phyloP scores from a whole-genome alignment of 2,329 filamentous ascomycete species.

The Aureobasidium musti region DNA sequence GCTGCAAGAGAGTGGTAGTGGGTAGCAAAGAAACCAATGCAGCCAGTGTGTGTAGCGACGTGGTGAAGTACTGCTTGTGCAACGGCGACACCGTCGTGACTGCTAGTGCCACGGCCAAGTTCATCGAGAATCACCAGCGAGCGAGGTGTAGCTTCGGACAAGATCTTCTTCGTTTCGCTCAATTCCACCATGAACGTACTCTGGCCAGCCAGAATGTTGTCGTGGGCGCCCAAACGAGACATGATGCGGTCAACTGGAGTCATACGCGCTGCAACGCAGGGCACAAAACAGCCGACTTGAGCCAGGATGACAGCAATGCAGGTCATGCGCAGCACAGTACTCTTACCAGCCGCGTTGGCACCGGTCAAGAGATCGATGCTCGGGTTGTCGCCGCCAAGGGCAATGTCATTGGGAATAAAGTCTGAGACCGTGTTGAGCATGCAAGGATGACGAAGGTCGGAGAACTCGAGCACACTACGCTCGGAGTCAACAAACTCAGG shows the following conservation, averaged over 20 bases:
- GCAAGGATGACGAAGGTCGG: slow-evolving; percentile 91
- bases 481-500: slow-evolving; percentile 74
- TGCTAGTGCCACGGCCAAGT: slow-evolving; percentile 89
- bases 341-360: slow-evolving; percentile 96
- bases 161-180: slow-evolving; percentile 96
- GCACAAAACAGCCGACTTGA: slow-evolving; percentile 91
- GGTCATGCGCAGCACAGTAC: slow-evolving; percentile 93
- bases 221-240: slow-evolving; percentile 94
- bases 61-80: slow-evolving; percentile 98
- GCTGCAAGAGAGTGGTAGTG: slow-evolving; percentile 94
- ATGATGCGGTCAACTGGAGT: slow-evolving; percentile 97
- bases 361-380: slow-evolving; percentile 93
- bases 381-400: slow-evolving; percentile 74
- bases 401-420: slow-evolving; percentile 95
- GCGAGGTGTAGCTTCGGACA: slow-evolving; percentile 88
- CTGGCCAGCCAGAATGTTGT: slow-evolving; percentile 98
- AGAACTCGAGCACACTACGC: slow-evolving; percentile 84
- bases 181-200: slow-evolving; percentile 98
- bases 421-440: slow-evolving; percentile 86
- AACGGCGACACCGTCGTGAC: slow-evolving; percentile 94
- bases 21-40: slow-evolving; percentile 94
- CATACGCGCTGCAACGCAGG: slow-evolving; percentile 75
- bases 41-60: slow-evolving; percentile 87
- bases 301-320: slow-evolving; percentile 97
- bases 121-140: slow-evolving; percentile 97